These are phyloP conservation scores for Cinchona pubescens DNA, from an alignment of 257 asterid genomes.

Conservation along the genomic window DNA sequence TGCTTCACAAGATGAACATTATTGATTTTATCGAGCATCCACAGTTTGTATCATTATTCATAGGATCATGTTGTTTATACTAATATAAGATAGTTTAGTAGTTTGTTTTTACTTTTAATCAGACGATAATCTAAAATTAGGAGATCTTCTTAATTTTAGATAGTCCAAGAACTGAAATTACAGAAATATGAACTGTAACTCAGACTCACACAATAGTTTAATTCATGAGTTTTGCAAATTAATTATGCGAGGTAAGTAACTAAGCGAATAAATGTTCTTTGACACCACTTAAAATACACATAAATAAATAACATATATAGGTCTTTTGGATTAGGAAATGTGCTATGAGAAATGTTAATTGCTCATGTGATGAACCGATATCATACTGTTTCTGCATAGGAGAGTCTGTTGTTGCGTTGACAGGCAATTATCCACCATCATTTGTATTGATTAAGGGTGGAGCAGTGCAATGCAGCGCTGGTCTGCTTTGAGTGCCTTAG, in stretches of 20 bases:
- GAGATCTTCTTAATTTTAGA: too few species aligned
- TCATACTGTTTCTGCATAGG: background rate
- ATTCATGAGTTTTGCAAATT: background rate
- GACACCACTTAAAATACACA: background rate
- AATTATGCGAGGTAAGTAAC: background rate
- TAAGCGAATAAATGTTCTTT: too few species aligned
- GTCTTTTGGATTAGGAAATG: background rate
- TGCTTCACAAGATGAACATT: background rate
- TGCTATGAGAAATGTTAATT: background rate
- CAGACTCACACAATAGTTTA: too few species aligned
- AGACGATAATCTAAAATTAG: too few species aligned
- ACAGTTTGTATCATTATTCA: background rate
- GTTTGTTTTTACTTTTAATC: too few species aligned
- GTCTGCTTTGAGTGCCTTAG: constrained; percentile 4
- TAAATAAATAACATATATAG: too few species aligned
- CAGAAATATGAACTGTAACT: too few species aligned
- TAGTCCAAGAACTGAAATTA: too few species aligned
- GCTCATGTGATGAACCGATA: background rate
- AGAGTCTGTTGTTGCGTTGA: background rate
- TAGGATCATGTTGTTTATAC: background rate
- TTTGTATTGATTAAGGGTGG: background rate
- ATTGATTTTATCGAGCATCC: background rate
- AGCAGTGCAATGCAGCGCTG: background rate
- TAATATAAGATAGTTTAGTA: too few species aligned
- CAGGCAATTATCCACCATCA: background rate